A percentile compares a stretch with the other conserved stretches of the same genome.
These are phyloP conservation scores for Cryptococcus jaspeensis DNA, from an alignment of 1,284 basidiomycete species.

Conservation along the genomic window DNA sequence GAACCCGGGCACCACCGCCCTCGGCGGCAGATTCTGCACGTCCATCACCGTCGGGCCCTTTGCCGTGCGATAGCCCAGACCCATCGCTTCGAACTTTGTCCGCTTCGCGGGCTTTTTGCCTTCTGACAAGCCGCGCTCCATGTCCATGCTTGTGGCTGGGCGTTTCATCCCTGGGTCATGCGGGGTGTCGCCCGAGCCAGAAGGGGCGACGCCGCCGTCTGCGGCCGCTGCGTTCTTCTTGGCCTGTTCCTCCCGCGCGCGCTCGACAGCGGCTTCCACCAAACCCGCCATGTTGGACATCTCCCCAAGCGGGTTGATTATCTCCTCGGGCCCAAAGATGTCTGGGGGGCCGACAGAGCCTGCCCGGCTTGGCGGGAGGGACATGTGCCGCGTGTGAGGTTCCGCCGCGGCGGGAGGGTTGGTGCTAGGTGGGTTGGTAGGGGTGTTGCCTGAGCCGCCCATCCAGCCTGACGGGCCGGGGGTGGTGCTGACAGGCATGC, in stretches of 20 bases:
- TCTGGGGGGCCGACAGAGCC: slow-evolving; percentile 43
- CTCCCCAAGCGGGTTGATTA: slow-evolving; percentile 46
- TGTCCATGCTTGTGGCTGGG: slow-evolving; percentile 12
- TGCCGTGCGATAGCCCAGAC: too few species aligned
- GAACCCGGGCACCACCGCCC: slow-evolving; percentile 20
- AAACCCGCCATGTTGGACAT: slow-evolving; percentile 51
- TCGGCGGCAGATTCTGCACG: slow-evolving; percentile 36
- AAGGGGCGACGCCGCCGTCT: not conserved
- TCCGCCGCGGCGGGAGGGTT: not conserved
- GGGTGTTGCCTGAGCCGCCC: not conserved
- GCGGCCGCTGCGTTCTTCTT: slow-evolving; percentile 2
- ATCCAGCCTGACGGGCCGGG: not conserved
- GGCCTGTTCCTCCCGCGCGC: slow-evolving; percentile 44
- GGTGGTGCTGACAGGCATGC: slow-evolving; percentile 7
- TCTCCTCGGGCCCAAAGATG: slow-evolving; percentile 41
- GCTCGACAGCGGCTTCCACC: slow-evolving; percentile 50
- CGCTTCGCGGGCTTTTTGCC: slow-evolving; percentile 19
- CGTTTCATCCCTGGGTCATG: slow-evolving; percentile 3
- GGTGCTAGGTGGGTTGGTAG: not conserved
- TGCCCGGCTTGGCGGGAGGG: slow-evolving; percentile 42
- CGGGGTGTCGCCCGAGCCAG: not conserved
- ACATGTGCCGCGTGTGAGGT: slow-evolving; percentile 22
- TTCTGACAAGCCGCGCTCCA: slow-evolving; percentile 8
- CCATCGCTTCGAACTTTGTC: slow-evolving; percentile 15
- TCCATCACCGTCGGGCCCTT: slow-evolving; percentile 34